Base-by-base conservation (phyloP, 1,284 basidiomycete species). In the Fomitopsis palustris region DNA sequence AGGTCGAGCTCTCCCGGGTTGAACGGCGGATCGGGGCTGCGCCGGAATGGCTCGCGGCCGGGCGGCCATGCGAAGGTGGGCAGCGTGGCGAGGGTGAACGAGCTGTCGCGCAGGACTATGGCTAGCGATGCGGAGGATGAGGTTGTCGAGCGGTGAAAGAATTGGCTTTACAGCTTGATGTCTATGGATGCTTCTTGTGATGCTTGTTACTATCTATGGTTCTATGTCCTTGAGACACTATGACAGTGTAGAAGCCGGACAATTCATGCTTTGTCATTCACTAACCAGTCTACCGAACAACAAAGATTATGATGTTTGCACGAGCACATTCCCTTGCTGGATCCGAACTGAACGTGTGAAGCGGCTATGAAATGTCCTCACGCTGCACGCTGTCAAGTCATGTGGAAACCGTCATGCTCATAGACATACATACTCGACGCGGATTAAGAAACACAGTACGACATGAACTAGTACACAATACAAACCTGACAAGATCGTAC, bases 71-170 rank as follows among this genome's bases (percentile, higher is more conserved):
- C 68, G 9, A 78, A 74, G 69, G 69, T 72, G 58, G 75, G 74
- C 57, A 71, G 75, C 27, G 72, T 77, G 41, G 77, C 75, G 38
- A 74, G 81, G 62, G 76, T 80, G 51, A 78, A 81, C 43, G 78
- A 83, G 56, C 82, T 92, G 61, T 85, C 87, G 56, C 80, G 88
- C 68, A 81, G 88, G 70, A 88, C 88, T 58, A 87, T 89, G 85
- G 87, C 86, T 45, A 90, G 87, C 68, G 90, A 92, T 69, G 88
- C 89, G 38, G 90, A 92, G 71, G 90, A 92, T 62, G 82, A 88
- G 65, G 75, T 88, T 54, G 77, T 88, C 29, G 61, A 58, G 12
- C 53, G 56, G 54, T 62, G 52, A 57, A 39, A 25, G 45, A 33
- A 12, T 41, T 33, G 17, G 19, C 5, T 2, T 29, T 47, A 35